Conservation (phyloP, 202 grass and related monocot species). For the Panicum hallii region DNA sequence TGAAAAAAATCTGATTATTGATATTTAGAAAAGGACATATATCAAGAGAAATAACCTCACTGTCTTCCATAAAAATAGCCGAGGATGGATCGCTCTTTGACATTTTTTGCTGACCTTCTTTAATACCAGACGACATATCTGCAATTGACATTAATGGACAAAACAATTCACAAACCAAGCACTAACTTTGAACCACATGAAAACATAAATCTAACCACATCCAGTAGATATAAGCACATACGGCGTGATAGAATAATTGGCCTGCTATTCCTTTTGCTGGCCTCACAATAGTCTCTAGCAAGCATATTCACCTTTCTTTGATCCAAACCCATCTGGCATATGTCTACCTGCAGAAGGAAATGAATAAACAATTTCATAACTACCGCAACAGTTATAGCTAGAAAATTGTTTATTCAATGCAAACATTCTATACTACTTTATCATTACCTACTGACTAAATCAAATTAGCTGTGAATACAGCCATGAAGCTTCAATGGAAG, state of each 20-base stretch:
- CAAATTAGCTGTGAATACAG: too few species aligned
- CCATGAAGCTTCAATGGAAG: too few species aligned
- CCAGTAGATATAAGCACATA: slow-evolving; percentile 31
- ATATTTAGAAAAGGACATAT: not conserved
- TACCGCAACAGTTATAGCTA: too few species aligned
- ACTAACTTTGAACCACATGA: not conserved
- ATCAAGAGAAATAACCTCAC: slow-evolving; percentile 43
- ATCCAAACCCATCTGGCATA: slow-evolving; percentile 84
- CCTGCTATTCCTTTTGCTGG: slow-evolving; percentile 70
- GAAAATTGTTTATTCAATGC: too few species aligned
- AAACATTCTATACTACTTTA: too few species aligned
- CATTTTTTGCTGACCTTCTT: slow-evolving; percentile 74
- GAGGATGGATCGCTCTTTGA: slow-evolving; percentile 77
- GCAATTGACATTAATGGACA: slow-evolving; percentile 33
- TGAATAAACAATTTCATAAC: too few species aligned
- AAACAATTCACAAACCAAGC: not conserved
- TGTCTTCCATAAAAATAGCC: slow-evolving; percentile 86
- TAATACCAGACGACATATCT: slow-evolving; percentile 85
- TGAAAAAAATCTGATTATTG: not conserved
- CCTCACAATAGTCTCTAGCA: slow-evolving; percentile 75
- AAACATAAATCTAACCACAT: not conserved
- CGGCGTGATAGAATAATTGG: slow-evolving; percentile 86
- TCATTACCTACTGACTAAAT: too few species aligned
- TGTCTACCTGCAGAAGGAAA: slow-evolving; percentile 61
- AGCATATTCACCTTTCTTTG: slow-evolving; percentile 80